phyloP scores from a whole-genome alignment of 805 yeast genomes.

The Nakazawaea anatomiae region DNA sequence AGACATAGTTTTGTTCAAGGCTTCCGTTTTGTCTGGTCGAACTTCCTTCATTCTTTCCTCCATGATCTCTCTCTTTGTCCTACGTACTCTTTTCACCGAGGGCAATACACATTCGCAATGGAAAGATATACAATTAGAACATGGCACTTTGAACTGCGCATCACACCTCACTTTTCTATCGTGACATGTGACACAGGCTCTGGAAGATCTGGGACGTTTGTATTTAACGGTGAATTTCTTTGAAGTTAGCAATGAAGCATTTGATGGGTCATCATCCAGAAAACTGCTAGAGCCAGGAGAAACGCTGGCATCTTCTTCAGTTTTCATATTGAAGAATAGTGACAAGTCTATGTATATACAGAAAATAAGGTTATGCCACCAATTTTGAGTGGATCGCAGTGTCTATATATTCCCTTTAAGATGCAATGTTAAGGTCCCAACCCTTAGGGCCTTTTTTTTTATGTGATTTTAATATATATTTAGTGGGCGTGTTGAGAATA shows the following conservation, averaged over 20 bases:
- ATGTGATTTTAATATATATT: too few relatives aligned
- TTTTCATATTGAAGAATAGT: not conserved
- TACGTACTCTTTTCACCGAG: conserved; percentile 42
- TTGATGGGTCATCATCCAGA: not conserved
- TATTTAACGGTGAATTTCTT: conserved; percentile 24
- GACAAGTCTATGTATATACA: too few relatives aligned
- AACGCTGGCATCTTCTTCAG: not conserved
- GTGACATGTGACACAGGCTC: conserved; percentile 77
- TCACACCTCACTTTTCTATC: conserved; percentile 78
- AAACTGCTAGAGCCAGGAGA: not conserved
- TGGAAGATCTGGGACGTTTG: conserved; percentile 54
- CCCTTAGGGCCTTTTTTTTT: too few relatives aligned
- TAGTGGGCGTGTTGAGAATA: too few relatives aligned
- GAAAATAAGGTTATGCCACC: too few relatives aligned
- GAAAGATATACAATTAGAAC: conserved; percentile 67
- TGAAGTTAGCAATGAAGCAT: not conserved
- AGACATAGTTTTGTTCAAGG: conserved; percentile 11
- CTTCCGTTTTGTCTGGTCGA: conserved; percentile 1
- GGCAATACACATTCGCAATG: conserved; percentile 70
- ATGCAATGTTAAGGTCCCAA: too few relatives aligned
- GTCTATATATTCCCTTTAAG: too few relatives aligned
- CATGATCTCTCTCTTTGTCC: conserved; percentile 20
- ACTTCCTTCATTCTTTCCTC: conserved; percentile 4
- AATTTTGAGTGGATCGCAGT: too few relatives aligned
- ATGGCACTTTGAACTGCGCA: conserved; percentile 51